These are phyloP conservation scores for Myriangium duriaei DNA, from an alignment of 2,329 filamentous ascomycete species.

Conservation along the genomic window DNA sequence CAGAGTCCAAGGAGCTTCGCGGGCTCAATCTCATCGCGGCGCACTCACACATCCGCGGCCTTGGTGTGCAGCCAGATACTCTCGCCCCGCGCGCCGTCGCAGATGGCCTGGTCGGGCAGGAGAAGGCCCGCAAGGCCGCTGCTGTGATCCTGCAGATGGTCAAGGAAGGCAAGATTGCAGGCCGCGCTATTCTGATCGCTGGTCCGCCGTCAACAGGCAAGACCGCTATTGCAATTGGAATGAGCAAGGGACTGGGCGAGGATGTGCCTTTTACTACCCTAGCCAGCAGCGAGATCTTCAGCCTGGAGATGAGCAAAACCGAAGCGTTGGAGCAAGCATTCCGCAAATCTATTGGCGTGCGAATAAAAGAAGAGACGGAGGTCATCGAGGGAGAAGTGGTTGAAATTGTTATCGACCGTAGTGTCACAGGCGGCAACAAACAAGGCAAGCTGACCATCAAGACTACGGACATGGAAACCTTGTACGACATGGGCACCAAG, in stretches of 20 bases:
- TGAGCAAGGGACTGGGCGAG: slow-evolving; percentile 87
- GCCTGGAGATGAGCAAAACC: slow-evolving; percentile 98
- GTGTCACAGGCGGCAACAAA: slow-evolving; percentile 91
- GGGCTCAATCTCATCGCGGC: slow-evolving; percentile 95
- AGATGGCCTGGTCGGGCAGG: slow-evolving; percentile 89
- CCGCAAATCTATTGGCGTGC: slow-evolving; percentile 92
- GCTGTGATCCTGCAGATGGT: slow-evolving; percentile 98
- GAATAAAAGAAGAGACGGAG: slow-evolving; percentile 97
- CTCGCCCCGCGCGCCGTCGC: slow-evolving; percentile 75
- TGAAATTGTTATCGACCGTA: slow-evolving; percentile 95
- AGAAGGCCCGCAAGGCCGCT: slow-evolving; percentile 91
- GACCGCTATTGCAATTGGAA: slow-evolving; percentile 96
- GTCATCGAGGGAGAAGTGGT: slow-evolving; percentile 99
- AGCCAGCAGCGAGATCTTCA: slow-evolving; percentile 94
- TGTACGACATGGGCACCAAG: slow-evolving; percentile 98
- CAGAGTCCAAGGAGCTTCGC: slow-evolving; percentile 89
- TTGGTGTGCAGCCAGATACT: slow-evolving; percentile 84
- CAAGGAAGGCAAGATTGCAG: slow-evolving; percentile 96
- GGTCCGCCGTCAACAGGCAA: slow-evolving; percentile 95
- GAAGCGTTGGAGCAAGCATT: slow-evolving; percentile 98
- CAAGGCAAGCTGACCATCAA: slow-evolving; percentile 99
- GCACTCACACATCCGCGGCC: slow-evolving; percentile 92
- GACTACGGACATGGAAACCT: slow-evolving; percentile 98
- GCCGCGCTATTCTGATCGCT: slow-evolving; percentile 84
- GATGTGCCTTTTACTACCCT: slow-evolving; percentile 96